phyloP scores from a whole-genome alignment of 1,284 basidiomycete genomes.

The Melanopsichium pennsylvanicum region DNA sequence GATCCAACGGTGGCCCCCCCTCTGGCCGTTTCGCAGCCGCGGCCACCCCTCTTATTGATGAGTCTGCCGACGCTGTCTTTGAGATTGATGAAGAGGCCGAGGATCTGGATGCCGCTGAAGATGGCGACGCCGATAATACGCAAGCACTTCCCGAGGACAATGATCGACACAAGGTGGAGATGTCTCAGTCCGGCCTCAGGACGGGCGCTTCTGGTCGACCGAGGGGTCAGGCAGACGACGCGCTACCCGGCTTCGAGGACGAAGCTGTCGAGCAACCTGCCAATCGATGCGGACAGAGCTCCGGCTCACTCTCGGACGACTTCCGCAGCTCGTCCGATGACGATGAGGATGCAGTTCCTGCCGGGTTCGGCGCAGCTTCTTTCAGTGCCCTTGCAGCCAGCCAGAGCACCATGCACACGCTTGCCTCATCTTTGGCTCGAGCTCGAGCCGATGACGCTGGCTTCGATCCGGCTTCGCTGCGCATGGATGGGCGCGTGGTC shows the following conservation, averaged over 20 bases:
- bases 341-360: constrained; percentile 34
- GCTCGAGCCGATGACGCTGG: constrained; percentile 32
- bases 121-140: constrained; percentile 3
- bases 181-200: constrained; percentile 29
- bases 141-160: constrained; percentile 16
- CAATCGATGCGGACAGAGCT: constrained; percentile 8
- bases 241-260: constrained; percentile 27
- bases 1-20: background rate
- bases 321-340: constrained; percentile 36
- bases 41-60: constrained; percentile 22
- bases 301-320: constrained; percentile 32
- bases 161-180: constrained; percentile 30
- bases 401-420: constrained; percentile 39
- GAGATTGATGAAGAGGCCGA: constrained; percentile 56
- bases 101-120: constrained; percentile 18
- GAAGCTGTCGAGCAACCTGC: background rate
- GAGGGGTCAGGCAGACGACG: constrained; percentile 31
- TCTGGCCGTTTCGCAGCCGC: background rate
- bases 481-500: constrained; percentile 49
- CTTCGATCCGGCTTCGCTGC: constrained; percentile 57
- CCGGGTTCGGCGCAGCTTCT: constrained; percentile 49
- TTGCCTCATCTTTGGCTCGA: constrained; percentile 32
- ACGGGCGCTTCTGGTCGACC: constrained; percentile 35
- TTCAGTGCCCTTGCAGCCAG: constrained; percentile 50
- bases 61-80: constrained; percentile 49